Base-by-base conservation (phyloP, 2,329 filamentous ascomycete species). In the Ophiocordyceps camponoti-leonardi region DNA sequence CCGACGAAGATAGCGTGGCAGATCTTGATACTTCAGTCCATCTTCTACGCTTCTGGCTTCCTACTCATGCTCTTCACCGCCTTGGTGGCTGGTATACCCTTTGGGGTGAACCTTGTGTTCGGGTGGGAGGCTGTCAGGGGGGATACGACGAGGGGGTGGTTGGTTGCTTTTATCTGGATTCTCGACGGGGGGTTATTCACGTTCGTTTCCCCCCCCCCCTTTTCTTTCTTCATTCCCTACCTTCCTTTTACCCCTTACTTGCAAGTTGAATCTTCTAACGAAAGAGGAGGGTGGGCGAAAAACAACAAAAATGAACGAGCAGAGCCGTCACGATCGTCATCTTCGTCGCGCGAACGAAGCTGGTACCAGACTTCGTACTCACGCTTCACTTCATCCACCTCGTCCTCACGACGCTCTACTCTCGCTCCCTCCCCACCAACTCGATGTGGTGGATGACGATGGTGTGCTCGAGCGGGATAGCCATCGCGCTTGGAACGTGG, bases 311-410 rank as follows among this genome's bases (percentile, higher is more conserved):
- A n/a, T 18, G 8, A 8, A n/a, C 44, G n/a, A 19, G 7, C 39
- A 96, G 90, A 59, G 78, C 86, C 40, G 77, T 93, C 48, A 83
- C 86, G 40, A 81, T 95, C 47, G 77, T 94, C 44, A 66, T 90
- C 45, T 69, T 96, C 47, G 78, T 98, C 53, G 80, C 82, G 19
- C 86, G 92, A 50, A 92, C 83, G 43, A 96, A 96, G 62, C 82
- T 96, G 49, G 84, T 96, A 44, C 86, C 86, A 53, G 92, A 98
- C 65, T 98, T 96, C 61, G 85, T 86, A 30, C 68, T 95, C 22
- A 94, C 90, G 2, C 75, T 95, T 18, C 86, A 94, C 66, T 75
- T 84, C 60, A 68, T 94, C 40, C 85, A 94, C 60, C 74, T 94
- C 45, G 51, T 92, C 55, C 63, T 86, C 55, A 84, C 85, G 26